Base-by-base conservation (phyloP, 106 monocot genomes). In the Dioscorea dumetorum region DNA sequence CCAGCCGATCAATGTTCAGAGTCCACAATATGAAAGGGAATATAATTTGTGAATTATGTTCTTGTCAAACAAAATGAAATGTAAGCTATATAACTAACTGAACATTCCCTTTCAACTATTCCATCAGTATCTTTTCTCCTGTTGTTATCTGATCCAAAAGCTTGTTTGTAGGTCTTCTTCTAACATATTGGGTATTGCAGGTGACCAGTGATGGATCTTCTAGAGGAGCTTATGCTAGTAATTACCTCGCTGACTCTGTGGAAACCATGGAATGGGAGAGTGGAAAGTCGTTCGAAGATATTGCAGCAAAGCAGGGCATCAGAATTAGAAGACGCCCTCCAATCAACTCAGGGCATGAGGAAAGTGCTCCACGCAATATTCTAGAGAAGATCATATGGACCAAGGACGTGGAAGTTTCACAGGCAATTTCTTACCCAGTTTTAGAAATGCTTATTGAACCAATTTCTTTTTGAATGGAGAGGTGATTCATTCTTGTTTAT, bases 341-440 rank as follows among this genome's bases (percentile, higher is more conserved):
- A 68, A 90, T 87, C 74, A 78, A 80, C 24, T 57, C 87, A 66
- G 90, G 90, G 70, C 90, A 78, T 67, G 83, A 77, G 63, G 93
- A 81, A 52, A 84, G 79, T 66, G 79, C 83, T 41, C 94, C 94
- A 10, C 75, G 80, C 41, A 94, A 90, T 70, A 87, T 94, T 69
- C 78, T 94, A 21, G 94, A 94, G 78, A 72, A 87, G 72, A 94
- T 94, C 53, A 66, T 94, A 61, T 94, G 94, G 94, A 61, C 84
- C 70, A 94, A 94, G 76, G 84, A 87, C 22, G 32, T 69, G 4
- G 90, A 94, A 83, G 74, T 94, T 69, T 34, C 68, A 61, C 80
- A 84, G 84, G 94, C 62, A 81, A 3, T 54, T 41, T 14, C 54
- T 54, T 18, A 54, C 15, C 19, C 54, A 54, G 9, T 54, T 54